A percentile compares a stretch with the other conserved stretches of the same genome.
Conservation (phyloP, 2,329 filamentous ascomycete species). For the Colletotrichum coccodes region DNA sequence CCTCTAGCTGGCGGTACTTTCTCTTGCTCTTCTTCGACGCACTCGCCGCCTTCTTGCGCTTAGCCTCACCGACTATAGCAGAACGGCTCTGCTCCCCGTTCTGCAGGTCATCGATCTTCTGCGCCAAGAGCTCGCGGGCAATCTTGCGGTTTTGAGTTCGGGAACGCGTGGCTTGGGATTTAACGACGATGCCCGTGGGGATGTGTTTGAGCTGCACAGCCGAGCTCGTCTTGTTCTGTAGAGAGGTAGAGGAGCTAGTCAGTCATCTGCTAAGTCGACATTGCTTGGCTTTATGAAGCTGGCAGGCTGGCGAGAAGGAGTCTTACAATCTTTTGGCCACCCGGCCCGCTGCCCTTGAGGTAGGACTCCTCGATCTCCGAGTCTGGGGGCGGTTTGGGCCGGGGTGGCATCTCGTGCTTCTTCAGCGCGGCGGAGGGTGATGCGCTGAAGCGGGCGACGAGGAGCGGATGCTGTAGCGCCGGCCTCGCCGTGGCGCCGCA, state of each 20-base stretch:
- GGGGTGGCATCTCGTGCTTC: constrained; percentile 72
- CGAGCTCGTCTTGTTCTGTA: constrained; percentile 92
- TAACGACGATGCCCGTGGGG: constrained; percentile 91
- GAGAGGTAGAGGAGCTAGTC: not conserved
- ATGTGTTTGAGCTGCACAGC: constrained; percentile 93
- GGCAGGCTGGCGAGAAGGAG: not conserved
- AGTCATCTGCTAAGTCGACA: not conserved
- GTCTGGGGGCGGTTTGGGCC: constrained; percentile 78
- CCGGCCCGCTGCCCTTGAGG: constrained; percentile 90
- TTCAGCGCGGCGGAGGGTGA: constrained; percentile 52
- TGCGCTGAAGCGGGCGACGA: constrained; percentile 42
- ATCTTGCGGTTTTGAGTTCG: constrained; percentile 88
- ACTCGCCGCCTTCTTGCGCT: constrained; percentile 78
- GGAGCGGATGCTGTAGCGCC: not conserved
- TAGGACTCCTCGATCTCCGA: constrained; percentile 85
- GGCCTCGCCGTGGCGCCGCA: not conserved
- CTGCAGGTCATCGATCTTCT: constrained; percentile 76
- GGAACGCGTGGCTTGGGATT: constrained; percentile 91
- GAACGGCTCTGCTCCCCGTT: constrained; percentile 77
- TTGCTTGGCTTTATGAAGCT: constrained; percentile 20
- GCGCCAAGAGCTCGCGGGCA: constrained; percentile 80
- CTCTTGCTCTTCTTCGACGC: constrained; percentile 82
- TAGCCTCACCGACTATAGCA: constrained; percentile 70
- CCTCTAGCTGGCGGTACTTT: constrained; percentile 76
- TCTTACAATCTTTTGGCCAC: constrained; percentile 91